Evolutionary conservation across 2,329 filamentous ascomycete genomes (phyloP), one percentile per base, ranked within the genome.

Genomic region (Colletotrichum tropicicola): DNA sequence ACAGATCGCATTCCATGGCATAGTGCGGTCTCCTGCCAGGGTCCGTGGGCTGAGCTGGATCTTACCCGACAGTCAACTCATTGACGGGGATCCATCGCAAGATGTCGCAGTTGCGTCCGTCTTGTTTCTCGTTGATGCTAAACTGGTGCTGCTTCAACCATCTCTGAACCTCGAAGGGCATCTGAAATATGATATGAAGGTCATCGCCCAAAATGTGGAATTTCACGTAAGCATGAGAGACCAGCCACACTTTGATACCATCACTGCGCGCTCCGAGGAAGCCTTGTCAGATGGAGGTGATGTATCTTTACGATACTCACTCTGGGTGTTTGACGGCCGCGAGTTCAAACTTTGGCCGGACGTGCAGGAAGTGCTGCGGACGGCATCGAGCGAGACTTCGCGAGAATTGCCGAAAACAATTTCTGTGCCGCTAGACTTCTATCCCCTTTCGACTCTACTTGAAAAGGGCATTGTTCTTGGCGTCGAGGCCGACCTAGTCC

Each of bases 151-250:
- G 37, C 85, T 99, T 51, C 93, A 97, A 69, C 95, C 96, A 2
- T 94, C 93, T 1, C 83, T 93, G 5, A 94, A 92, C 54, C 92
- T 92, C 51, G 88, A 91, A 44, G 92, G 92, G 5, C 91, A 94
- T 70, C 84, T 98, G 54, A 98, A 98, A 80, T 99, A 99, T 74
- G 95, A 98, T 74, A 99, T 99, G 96, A 91, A 94, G 9, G 91
- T 98, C 64, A 91, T 99, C 73, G 94, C 94, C 12, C 93, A 98
- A 72, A 97, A 97, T 72, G 94, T 98, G 41, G 96, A 99, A 76
- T 98, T 96, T 72, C 98, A 97, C 75, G 91, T 91, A 57, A 89
- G 96, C 71, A 97, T 97, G 89, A 90, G 94, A 68, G 96, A 99
- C 73, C 92, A 97, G 72, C 89, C 88, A 6, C 59, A 66, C 28